Evolutionary conservation across 306 rosid genomes (phyloP), one percentile per base, ranked within the genome.

Genomic region (Datisca glomerata): DNA sequence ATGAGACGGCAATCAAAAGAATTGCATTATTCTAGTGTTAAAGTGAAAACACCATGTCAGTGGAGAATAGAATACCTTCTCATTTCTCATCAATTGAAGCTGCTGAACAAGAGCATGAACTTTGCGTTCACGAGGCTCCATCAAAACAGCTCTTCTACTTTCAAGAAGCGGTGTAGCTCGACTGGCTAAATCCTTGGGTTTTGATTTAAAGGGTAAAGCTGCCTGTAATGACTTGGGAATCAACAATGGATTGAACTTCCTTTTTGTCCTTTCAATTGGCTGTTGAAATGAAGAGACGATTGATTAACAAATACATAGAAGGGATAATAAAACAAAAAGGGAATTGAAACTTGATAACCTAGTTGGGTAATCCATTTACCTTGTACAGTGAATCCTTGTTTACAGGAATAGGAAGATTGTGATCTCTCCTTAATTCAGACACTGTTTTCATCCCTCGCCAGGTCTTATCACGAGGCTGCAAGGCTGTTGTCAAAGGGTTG

Each of bases 381-480:
- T 70, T 75, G 70, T 84, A 89, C 27, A 72, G 70, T 47, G 98
- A 89, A 80, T 89, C 98, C 57, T 80, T 84, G 59, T 89, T 83
- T 32, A 74, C 47, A 70, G 93, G 93, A 59, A 70, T 49, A 25
- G 84, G 67, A 56, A 83, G 75, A 62, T 77, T 58, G 44, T 48
- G 48, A 12, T 77, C 86, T 72, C 69, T 89, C 74, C 98, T 84
- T 71, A 84, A 59, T 66, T 89, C 98, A 13, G 86, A 82, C 15
- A 78, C 74, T 27, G 98, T 89, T 67, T 68, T 80, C 98, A 89
- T 89, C 58, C 95, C 98, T 68, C 42, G 68, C 93, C 95, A 89
- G 59, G 74, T 69, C 54, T 42, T 47, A 27, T 75, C 74, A 5
- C 79, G 95, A 54, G 93, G 95, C 70, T 77, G 98, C 54, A 89